Conservation (phyloP, 495 filamentous ascomycete species). For the Penicillium cosmopolitanum region DNA sequence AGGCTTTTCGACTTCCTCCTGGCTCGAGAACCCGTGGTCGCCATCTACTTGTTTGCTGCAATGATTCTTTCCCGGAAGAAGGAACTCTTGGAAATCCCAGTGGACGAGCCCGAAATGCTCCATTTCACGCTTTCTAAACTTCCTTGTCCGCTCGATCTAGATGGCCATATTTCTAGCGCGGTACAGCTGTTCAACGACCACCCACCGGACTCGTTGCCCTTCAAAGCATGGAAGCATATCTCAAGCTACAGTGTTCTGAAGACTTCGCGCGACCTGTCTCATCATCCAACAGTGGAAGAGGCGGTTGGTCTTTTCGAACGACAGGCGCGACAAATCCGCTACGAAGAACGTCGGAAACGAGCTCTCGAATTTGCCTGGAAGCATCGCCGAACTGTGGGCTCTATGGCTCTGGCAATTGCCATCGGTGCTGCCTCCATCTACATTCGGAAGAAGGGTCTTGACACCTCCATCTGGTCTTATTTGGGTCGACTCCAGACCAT, state of each 20-base stretch:
- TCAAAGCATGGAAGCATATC: slow-evolving; percentile 67
- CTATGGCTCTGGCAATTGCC: slow-evolving; percentile 64
- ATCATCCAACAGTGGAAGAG: slow-evolving; percentile 57
- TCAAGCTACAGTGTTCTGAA: slow-evolving; percentile 81
- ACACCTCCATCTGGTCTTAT: slow-evolving; percentile 45
- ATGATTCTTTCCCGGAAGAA: slow-evolving; percentile 78
- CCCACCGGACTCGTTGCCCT: slow-evolving; percentile 73
- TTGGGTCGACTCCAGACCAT: slow-evolving; percentile 32
- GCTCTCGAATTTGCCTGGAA: slow-evolving; percentile 57
- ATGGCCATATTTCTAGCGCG: slow-evolving; percentile 70
- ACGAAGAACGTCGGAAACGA: slow-evolving; percentile 61
- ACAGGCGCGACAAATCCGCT: slow-evolving; percentile 68
- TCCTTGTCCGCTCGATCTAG: slow-evolving; percentile 81
- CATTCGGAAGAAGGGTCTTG: slow-evolving; percentile 50
- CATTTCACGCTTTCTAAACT: slow-evolving; percentile 87
- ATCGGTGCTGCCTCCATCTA: slow-evolving; percentile 62
- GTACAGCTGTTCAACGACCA: slow-evolving; percentile 61
- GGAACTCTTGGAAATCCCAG: slow-evolving; percentile 79
- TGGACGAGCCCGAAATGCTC: slow-evolving; percentile 91
- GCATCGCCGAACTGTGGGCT: slow-evolving; percentile 60
- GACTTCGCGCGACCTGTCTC: slow-evolving; percentile 61
- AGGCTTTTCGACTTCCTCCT: slow-evolving; percentile 90
- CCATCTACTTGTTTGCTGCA: slow-evolving; percentile 88
- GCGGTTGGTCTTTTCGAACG: slow-evolving; percentile 65
- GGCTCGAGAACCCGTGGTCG: slow-evolving; percentile 80